Evolutionary conservation across 2,329 filamentous ascomycete genomes (phyloP).

Genomic region (Aspergillus sp.): DNA sequence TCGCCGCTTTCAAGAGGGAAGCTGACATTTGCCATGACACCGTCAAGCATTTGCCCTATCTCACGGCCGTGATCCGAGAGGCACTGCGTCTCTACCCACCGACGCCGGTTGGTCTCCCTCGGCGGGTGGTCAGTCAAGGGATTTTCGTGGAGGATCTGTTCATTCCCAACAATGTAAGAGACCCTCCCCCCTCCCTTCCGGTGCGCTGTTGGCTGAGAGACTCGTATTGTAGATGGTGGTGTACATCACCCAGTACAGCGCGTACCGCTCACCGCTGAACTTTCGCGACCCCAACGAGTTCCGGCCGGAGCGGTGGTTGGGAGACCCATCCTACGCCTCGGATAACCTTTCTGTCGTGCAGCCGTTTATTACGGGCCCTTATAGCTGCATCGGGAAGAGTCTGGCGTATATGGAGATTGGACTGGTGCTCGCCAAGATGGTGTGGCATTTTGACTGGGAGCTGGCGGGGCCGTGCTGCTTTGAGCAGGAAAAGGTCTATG

Average conservation of each 20-base stretch:
- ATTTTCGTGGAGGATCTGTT: neutral
- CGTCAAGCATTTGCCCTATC: neutral
- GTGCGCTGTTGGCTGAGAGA: no score
- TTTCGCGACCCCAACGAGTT: neutral
- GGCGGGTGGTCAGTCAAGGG: neutral
- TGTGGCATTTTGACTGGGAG: neutral
- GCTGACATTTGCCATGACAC: neutral
- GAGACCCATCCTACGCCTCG: neutral
- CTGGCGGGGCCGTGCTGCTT: neutral
- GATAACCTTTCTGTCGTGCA: neutral
- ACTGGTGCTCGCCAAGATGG: neutral
- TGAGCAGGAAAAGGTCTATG: neutral
- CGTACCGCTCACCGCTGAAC: neutral
- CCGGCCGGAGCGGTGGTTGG: neutral
- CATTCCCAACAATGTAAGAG: neutral
- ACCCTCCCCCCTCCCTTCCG: neutral
- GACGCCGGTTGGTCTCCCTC: neutral
- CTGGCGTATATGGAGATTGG: neutral
- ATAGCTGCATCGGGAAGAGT: neutral
- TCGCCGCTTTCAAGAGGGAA: neutral
- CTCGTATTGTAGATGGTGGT: neutral
- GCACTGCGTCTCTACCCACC: neutral
- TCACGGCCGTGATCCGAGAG: neutral
- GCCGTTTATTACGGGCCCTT: neutral
- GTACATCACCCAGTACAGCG: neutral